phyloP scores from a whole-genome alignment of 768 basidiomycete species.

The Tricholoma flavovirens region DNA sequence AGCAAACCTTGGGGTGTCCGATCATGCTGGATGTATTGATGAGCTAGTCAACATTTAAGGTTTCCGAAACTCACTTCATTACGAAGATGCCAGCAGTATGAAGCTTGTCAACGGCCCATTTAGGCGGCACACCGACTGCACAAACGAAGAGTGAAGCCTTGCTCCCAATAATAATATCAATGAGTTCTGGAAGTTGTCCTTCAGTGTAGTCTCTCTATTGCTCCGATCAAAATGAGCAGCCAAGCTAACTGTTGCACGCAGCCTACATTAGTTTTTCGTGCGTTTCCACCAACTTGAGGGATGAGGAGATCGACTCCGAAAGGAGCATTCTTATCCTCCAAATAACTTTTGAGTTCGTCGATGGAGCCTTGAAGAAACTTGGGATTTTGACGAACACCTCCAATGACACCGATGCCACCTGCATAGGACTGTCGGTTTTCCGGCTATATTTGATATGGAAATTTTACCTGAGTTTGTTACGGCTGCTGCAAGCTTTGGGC shows the following conservation, averaged over 20 bases:
- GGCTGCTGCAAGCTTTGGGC: slow-evolving; percentile 77
- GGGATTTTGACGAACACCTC: slow-evolving; percentile 70
- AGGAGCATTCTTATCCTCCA: slow-evolving; percentile 71
- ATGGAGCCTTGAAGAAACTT: slow-evolving; percentile 63
- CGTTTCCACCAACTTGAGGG: slow-evolving; percentile 76
- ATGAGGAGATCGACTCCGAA: slow-evolving; percentile 82
- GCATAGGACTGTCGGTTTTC: not conserved
- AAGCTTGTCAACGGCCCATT: slow-evolving; percentile 73
- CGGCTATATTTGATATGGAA: not conserved
- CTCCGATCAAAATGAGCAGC: not conserved
- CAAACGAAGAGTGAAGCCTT: slow-evolving; percentile 77
- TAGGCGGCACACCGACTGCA: slow-evolving; percentile 81
- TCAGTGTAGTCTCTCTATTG: slow-evolving; percentile 60
- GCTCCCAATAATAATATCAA: slow-evolving; percentile 71
- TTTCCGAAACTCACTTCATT: slow-evolving; percentile 62
- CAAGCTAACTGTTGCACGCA: slow-evolving; percentile 4
- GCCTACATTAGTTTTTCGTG: slow-evolving; percentile 72
- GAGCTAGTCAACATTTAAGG: not conserved
- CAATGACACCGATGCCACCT: slow-evolving; percentile 85
- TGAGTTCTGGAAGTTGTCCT: slow-evolving; percentile 70
- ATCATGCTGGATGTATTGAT: slow-evolving; percentile 50
- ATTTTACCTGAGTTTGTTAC: slow-evolving; percentile 79
- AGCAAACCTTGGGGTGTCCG: slow-evolving; percentile 71
- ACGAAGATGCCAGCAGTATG: slow-evolving; percentile 75
- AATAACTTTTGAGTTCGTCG: slow-evolving; percentile 64